These are phyloP conservation scores for Microsporum ferrugineum DNA, from an alignment of 2,329 filamentous ascomycete species.

Conservation along the genomic window DNA sequence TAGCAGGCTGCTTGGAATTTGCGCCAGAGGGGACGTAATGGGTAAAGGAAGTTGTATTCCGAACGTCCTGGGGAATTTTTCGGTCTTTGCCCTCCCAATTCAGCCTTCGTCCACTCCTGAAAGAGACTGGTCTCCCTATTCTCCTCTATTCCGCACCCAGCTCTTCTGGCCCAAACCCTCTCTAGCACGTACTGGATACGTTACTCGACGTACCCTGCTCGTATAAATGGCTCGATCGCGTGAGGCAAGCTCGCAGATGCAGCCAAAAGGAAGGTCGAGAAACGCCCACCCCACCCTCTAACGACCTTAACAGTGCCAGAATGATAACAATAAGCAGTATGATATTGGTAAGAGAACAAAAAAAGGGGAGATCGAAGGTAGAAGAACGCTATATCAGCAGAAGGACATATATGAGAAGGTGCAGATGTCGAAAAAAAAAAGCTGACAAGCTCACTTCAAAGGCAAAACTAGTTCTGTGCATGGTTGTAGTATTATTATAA, in stretches of 20 bases:
- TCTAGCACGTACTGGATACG: background rate
- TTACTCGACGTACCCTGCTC: background rate
- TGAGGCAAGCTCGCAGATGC: background rate
- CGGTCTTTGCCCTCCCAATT: background rate
- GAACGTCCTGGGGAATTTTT: background rate
- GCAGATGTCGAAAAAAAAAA: background rate
- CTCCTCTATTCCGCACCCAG: background rate
- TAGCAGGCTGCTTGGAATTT: constrained; percentile 42
- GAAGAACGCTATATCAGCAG: constrained; percentile 4
- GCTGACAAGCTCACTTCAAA: constrained; percentile 9
- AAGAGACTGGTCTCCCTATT: background rate
- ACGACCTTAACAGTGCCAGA: background rate
- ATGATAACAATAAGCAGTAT: constrained; percentile 5
- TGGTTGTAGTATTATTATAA: constrained; percentile 14
- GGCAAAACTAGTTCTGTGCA: constrained; percentile 8
- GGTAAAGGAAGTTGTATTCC: background rate
- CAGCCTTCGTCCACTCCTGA: background rate
- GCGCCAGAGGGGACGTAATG: constrained; percentile 7
- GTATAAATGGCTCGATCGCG: constrained; percentile 3
- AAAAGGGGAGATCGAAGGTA: background rate
- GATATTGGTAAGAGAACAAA: background rate
- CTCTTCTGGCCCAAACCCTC: background rate
- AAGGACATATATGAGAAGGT: constrained; percentile 2
- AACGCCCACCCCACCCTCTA: constrained; percentile 1
- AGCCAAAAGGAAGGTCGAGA: background rate